Percentiles rank a stretch among this genome's conserved stretches.
Evolutionary conservation across 2,329 filamentous ascomycete species (phyloP).

Genomic region (Aspergillus novoparasiticus): DNA sequence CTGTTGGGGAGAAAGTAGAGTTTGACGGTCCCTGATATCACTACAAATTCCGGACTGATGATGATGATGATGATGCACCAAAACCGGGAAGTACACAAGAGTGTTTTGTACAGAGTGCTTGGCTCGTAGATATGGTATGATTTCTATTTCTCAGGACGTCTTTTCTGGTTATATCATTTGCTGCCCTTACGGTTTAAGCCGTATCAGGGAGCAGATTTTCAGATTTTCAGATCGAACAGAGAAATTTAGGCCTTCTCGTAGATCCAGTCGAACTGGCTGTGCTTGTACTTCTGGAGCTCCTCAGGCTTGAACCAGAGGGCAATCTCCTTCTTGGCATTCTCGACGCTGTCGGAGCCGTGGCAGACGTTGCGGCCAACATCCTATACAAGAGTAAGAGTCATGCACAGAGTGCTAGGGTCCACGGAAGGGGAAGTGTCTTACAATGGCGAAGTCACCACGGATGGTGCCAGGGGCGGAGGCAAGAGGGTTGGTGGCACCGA

Average conservation of each 20-base stretch:
- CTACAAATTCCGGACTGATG: not conserved
- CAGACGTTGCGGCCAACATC: conserved; percentile 97
- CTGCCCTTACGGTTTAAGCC: conserved; percentile 11
- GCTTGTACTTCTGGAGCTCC: conserved; percentile 85
- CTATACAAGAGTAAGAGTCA: conserved; percentile 33
- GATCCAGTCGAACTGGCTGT: conserved; percentile 85
- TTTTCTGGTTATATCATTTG: conserved; percentile 13
- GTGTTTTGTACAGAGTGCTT: not conserved
- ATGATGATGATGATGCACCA: not conserved
- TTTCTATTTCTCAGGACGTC: conserved; percentile 17
- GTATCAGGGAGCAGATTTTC: conserved; percentile 17
- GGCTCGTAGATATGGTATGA: conserved; percentile 11
- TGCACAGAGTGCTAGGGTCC: not conserved
- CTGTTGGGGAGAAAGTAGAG: conserved; percentile 40
- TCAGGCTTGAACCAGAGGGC: conserved; percentile 94
- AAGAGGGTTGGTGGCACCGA: conserved; percentile 98
- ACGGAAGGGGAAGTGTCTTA: conserved; percentile 35
- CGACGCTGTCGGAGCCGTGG: conserved; percentile 98
- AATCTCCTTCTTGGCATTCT: conserved; percentile 99
- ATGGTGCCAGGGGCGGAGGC: conserved; percentile 96
- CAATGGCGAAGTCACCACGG: conserved; percentile 87
- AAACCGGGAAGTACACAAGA: not conserved
- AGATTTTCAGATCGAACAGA: conserved; percentile 23
- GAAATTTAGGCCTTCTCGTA: conserved; percentile 77
- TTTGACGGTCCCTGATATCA: not conserved